Conservation (phyloP, 2,329 filamentous ascomycete genomes). For the Domatiomyces catenatus region DNA sequence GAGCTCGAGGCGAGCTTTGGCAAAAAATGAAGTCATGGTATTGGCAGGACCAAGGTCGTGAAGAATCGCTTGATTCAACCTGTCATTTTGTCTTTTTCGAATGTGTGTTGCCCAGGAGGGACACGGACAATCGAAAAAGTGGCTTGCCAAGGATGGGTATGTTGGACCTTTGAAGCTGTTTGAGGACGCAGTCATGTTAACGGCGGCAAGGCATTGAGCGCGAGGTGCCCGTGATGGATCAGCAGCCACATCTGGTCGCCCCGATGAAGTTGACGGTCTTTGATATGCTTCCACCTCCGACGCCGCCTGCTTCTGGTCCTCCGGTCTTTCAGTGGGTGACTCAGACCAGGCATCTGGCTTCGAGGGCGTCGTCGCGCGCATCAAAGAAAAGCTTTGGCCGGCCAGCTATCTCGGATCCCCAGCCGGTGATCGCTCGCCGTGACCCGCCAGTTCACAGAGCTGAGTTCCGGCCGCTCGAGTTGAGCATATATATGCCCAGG, state of each 20-base stretch:
- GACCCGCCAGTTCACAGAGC: slow-evolving; percentile 9
- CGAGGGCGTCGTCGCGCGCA: slow-evolving; percentile 26
- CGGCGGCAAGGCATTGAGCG: slow-evolving; percentile 23
- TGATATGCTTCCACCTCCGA: slow-evolving; percentile 25
- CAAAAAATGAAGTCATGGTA: slow-evolving; percentile 6
- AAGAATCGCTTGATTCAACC: slow-evolving; percentile 9
- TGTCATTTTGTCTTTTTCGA: slow-evolving; percentile 9
- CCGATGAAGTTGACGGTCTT: slow-evolving; percentile 32
- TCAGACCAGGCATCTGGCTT: slow-evolving; percentile 25
- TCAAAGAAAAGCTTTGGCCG: slow-evolving; percentile 22
- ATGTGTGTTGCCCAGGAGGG: slow-evolving; percentile 7
- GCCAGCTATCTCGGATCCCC: slow-evolving; percentile 28
- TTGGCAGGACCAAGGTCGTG: slow-evolving; percentile 1
- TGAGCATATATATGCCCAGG: slow-evolving; percentile 31
- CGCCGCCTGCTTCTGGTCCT: slow-evolving; percentile 15
- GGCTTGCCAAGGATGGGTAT: neutral
- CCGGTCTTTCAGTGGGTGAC: slow-evolving; percentile 23
- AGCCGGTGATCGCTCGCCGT: slow-evolving; percentile 4
- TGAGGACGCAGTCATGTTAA: neutral
- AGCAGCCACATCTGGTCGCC: slow-evolving; percentile 31
- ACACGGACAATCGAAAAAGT: neutral
- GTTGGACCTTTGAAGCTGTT: neutral
- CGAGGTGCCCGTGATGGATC: slow-evolving; percentile 29
- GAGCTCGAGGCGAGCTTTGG: neutral
- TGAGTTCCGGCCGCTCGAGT: slow-evolving; percentile 29